Evolutionary conservation across 106 monocot genomes (phyloP), one percentile per base, ranked within the genome.

Genomic region (Alisma plantagoaquatica): DNA sequence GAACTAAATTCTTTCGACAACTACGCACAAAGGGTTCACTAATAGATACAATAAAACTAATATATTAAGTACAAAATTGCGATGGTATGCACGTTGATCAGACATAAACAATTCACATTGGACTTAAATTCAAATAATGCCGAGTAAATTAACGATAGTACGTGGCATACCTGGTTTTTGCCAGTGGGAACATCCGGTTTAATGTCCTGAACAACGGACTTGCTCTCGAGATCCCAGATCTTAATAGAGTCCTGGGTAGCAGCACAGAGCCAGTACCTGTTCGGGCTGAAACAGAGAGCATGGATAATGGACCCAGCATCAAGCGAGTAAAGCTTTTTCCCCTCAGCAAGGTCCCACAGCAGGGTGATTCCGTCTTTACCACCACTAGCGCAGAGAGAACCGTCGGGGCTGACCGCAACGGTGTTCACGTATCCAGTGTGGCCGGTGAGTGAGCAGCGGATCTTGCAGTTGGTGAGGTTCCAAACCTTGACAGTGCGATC

Each of bases 251-350:
- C 63, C 51, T 63, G 51, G 1, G 63, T 63, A 7, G 63, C 63
- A 52, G 63, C 63, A 18, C 63, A 63, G 10, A 63, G 41, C 63
- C 63, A 63, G 41, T 63, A 63, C 51, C 63, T 63, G 20, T 63
- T 63, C 10, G 63, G 63, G 27, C 62, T 63, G 23, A 63, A 63
- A 23, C 62, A 63, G 12, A 63, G 51, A 41, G 62, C 62, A 27
- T 63, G 49, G 4, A 63, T 63, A 26, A 63, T 63, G 38, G 21
- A 15, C 14, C 51, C 51, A 24, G 51, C 49, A 20, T 41, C 51
- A 23, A 63, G 33, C 10, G 62, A 51, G 41, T 63, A 63, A 7
- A 63, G 41, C 23, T 35, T 51, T 52, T 50, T 63, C 27, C 63
- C 63, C 33, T 63, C 63, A 2, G 50, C 29, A 16, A 63, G 27